A percentile compares a stretch with the other conserved stretches of the same genome.
Conservation (phyloP, 208 protist species). For the Angomonas ambiguus region DNA sequence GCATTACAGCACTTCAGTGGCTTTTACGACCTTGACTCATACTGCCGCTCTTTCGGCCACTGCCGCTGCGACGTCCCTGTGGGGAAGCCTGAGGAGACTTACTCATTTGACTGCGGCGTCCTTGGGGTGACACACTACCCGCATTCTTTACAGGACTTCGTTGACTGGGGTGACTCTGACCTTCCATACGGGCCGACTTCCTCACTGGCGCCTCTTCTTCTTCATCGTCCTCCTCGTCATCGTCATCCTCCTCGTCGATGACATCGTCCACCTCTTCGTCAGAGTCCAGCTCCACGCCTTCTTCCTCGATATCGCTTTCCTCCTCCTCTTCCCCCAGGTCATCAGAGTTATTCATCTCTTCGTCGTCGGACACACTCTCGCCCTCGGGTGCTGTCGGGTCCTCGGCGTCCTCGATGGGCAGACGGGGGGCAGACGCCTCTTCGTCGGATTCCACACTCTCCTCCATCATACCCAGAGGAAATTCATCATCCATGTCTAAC, state of each 20-base stretch:
- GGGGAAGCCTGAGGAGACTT: slow-evolving; percentile 10
- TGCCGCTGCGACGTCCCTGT: slow-evolving; percentile 17
- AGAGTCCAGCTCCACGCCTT: slow-evolving; percentile 24
- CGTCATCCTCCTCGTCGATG: slow-evolving; percentile 34
- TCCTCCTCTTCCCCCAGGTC: slow-evolving; percentile 17
- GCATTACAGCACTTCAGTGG: background rate
- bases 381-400: slow-evolving; percentile 21
- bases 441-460: slow-evolving; percentile 21
- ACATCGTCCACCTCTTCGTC: slow-evolving; percentile 25
- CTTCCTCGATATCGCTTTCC: slow-evolving; percentile 9
- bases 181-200: slow-evolving; percentile 7
- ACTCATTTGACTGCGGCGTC: slow-evolving; percentile 4
- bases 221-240: slow-evolving; percentile 32
- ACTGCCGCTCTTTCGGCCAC: slow-evolving; percentile 13
- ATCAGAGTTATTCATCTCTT: slow-evolving; percentile 10
- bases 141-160: background rate
- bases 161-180: background rate
- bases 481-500: slow-evolving; percentile 49
- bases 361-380: slow-evolving; percentile 14
- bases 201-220: slow-evolving; percentile 6
- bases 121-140: slow-evolving; percentile 14
- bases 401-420: slow-evolving; percentile 19
- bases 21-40: slow-evolving; percentile 22
- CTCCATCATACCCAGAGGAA: slow-evolving; percentile 11
- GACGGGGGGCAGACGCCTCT: background rate